Evolutionary conservation across 768 basidiomycete species (phyloP).

Genomic region (Hypholoma fasciculare): DNA sequence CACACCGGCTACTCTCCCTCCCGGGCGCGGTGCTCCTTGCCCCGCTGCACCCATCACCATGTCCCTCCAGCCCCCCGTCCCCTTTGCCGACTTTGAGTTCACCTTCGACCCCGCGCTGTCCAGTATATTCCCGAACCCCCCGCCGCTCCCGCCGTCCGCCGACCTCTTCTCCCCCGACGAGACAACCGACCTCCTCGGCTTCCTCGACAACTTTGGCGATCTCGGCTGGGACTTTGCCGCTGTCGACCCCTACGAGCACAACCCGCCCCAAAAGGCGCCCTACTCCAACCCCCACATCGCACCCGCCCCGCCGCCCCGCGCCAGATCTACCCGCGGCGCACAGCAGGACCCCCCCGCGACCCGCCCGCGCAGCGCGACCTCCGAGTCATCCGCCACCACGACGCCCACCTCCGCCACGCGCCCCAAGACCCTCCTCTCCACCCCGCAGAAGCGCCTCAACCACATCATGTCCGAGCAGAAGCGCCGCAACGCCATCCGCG

Average conservation of each 20-base stretch:
- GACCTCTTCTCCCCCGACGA: constrained; percentile 80
- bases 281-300: constrained; percentile 48
- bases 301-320: constrained; percentile 27
- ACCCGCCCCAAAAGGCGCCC: constrained; percentile 32
- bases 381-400: constrained; percentile 27
- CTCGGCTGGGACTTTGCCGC: constrained; percentile 54
- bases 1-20: constrained; percentile 3
- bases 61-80: constrained; percentile 47
- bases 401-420: constrained; percentile 23
- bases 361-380: constrained; percentile 25
- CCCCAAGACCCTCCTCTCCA: constrained; percentile 71
- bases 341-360: constrained; percentile 3
- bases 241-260: constrained; percentile 21
- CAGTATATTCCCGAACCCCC: constrained; percentile 59
- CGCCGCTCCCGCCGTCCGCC: constrained; percentile 67
- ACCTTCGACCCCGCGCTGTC: constrained; percentile 64
- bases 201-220: constrained; percentile 77
- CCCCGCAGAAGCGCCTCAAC: constrained; percentile 85
- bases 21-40: neutral
- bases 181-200: constrained; percentile 76
- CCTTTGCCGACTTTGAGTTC: constrained; percentile 72
- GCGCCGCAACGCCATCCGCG: constrained; percentile 87
- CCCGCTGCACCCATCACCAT: too few species aligned
- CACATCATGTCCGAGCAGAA: constrained; percentile 96
- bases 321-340: constrained; percentile 16